These are phyloP conservation scores for Pezizomycotina sp. DNA, from an alignment of 2,329 filamentous ascomycete genomes.

Conservation along the genomic window DNA sequence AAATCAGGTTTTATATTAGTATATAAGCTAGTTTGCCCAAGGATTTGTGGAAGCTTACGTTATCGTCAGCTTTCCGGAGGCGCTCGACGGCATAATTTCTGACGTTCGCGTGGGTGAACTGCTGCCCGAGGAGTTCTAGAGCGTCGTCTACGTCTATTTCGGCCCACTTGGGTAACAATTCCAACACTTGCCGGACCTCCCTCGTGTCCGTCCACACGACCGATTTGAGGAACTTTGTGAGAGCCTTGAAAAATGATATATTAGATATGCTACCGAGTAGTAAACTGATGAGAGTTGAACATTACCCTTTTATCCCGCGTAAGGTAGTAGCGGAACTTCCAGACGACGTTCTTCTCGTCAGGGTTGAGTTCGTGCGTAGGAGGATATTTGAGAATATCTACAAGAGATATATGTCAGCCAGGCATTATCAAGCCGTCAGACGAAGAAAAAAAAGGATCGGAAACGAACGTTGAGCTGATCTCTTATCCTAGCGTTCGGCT, in stretches of 20 bases:
- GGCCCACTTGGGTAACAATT: slow-evolving; percentile 82
- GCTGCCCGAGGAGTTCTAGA: slow-evolving; percentile 78
- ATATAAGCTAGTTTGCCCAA: not conserved
- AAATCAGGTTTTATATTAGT: not conserved
- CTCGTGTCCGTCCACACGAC: slow-evolving; percentile 80
- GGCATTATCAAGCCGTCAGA: not conserved
- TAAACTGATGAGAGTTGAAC: not conserved
- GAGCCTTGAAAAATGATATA: slow-evolving; percentile 33
- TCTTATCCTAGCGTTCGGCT: slow-evolving; percentile 86
- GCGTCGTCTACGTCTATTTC: slow-evolving; percentile 96
- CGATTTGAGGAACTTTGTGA: slow-evolving; percentile 96
- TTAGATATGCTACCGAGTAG: not conserved
- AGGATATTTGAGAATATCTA: slow-evolving; percentile 71
- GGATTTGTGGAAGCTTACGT: slow-evolving; percentile 28
- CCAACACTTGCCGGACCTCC: slow-evolving; percentile 76
- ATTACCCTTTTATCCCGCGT: slow-evolving; percentile 61
- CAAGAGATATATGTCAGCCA: too few relatives aligned
- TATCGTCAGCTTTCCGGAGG: slow-evolving; percentile 76
- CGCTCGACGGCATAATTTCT: slow-evolving; percentile 87
- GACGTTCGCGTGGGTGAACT: slow-evolving; percentile 74
- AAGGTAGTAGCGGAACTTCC: slow-evolving; percentile 92
- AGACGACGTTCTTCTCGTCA: slow-evolving; percentile 89
- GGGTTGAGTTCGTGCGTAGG: slow-evolving; percentile 75
- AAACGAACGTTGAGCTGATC: slow-evolving; percentile 60
- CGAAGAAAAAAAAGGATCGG: not conserved